phyloP scores from a whole-genome alignment of 1,284 basidiomycete species.

The Crucibulum cyathiforme region DNA sequence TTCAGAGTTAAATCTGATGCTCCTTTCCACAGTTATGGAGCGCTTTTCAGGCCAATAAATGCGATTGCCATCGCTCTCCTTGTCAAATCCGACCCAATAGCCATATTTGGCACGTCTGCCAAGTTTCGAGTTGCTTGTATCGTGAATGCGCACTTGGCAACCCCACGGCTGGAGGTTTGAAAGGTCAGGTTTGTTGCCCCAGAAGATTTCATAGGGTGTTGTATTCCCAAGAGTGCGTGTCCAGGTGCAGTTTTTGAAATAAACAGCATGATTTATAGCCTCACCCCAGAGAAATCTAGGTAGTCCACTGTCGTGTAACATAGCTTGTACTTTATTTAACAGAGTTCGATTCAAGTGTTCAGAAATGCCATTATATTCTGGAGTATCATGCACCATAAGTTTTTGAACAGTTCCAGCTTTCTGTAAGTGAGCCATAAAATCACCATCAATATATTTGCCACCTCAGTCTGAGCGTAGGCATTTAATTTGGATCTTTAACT shows the following conservation, averaged over 20 bases:
- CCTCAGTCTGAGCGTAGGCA: constrained; percentile 8
- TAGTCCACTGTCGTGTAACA: constrained; percentile 9
- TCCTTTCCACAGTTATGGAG: constrained; percentile 12
- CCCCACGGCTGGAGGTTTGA: not conserved
- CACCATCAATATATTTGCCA: constrained; percentile 12
- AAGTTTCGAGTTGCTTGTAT: constrained; percentile 11
- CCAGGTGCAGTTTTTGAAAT: not conserved
- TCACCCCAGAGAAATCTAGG: constrained; percentile 9
- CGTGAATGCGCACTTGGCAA: constrained; percentile 3
- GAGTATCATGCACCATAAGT: constrained; percentile 24
- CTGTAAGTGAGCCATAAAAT: constrained; percentile 13
- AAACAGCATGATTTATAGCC: constrained; percentile 1
- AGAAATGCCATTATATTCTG: constrained; percentile 23
- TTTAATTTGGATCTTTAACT: constrained; percentile 8
- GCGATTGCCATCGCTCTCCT: constrained; percentile 7
- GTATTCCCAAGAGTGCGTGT: not conserved
- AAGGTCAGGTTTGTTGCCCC: not conserved
- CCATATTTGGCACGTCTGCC: constrained; percentile 4
- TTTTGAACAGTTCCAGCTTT: constrained; percentile 11
- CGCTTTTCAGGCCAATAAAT: constrained; percentile 17
- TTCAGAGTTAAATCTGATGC: constrained; percentile 7
- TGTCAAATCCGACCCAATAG: constrained; percentile 17
- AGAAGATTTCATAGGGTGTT: not conserved
- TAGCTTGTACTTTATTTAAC: constrained; percentile 11
- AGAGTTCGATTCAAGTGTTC: constrained; percentile 19